Evolutionary conservation across 2,329 filamentous ascomycete genomes (phyloP), one percentile per base, ranked within the genome.

Genomic region (Tricladium varicosporioides): DNA sequence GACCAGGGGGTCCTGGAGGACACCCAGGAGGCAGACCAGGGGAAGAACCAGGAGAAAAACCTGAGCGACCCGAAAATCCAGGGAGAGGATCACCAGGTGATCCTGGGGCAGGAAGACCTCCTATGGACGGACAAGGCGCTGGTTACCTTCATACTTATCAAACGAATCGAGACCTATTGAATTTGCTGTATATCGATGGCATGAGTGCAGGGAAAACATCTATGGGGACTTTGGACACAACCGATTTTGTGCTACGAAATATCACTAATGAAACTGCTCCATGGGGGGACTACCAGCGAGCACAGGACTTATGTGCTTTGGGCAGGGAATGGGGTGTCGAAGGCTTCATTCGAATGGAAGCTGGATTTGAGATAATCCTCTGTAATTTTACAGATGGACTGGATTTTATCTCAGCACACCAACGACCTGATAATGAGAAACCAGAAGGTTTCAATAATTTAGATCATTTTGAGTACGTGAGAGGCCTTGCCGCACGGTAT

Each of bases 91-190:
- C 48, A 33, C 55, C 51, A 51, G 36, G n/a, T 40, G 36, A 10
- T n/a, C 36, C 36, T 40, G 36, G 8, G 14, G 13, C 8, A 2
- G 15, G 15, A n/a, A 15, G 14, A 11, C 27, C 31, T 7, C 44
- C 14, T 15, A 40, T 40, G 4, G 49, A 50, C 11, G 16, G 48
- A 19, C 48, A 32, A 19, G 31, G 16, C n/a, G 42, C 51, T 22
- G 87, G 87, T 7, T 88, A 85, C 63, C 74, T 91, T 1, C 87
- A 91, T 64, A 85, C 81, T 0, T 91, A 90, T 67, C 76, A 76
- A 5, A 79, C 86, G 2, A 79, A 73, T 1, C 77, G 81, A 13
- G 74, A 80, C 4, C 73, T 90, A 1, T 78, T 78, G 0, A 78
- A 79, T 10, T 74, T 90, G 2, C 72, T 91, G 2, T 89, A 90